Conservation (phyloP, 2,329 filamentous ascomycete genomes). For the Parastagonospora nodorum region DNA sequence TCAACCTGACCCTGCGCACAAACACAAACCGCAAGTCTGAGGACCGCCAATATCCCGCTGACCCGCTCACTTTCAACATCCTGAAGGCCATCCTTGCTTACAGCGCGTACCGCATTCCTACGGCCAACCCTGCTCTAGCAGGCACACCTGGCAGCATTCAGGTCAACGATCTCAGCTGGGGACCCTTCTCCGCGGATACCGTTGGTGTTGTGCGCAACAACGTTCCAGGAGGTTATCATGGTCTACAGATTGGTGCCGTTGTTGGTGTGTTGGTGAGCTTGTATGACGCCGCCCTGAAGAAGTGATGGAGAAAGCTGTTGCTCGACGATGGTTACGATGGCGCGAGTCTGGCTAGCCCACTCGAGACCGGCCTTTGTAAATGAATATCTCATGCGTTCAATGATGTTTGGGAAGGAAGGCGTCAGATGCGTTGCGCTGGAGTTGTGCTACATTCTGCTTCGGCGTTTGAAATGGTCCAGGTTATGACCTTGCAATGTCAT, state of each 20-base stretch:
- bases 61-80: constrained; percentile 90
- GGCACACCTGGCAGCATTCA: constrained; percentile 58
- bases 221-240: constrained; percentile 73
- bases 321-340: neutral
- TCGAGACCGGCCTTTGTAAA: constrained; percentile 3
- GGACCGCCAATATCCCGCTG: constrained; percentile 65
- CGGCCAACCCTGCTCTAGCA: constrained; percentile 15
- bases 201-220: constrained; percentile 68
- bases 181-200: constrained; percentile 63
- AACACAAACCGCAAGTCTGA: constrained; percentile 52
- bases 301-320: constrained; percentile 18
- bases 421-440: neutral
- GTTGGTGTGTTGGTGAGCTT: constrained; percentile 72
- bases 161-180: constrained; percentile 48
- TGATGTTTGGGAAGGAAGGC: neutral
- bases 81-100: constrained; percentile 82
- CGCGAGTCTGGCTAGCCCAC: neutral
- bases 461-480: neutral
- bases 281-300: constrained; percentile 78
- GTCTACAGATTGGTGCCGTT: constrained; percentile 69
- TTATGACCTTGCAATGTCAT: too few species aligned
- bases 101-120: constrained; percentile 68
- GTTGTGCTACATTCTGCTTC: too few species aligned
- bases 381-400: neutral
- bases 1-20: constrained; percentile 75